Evolutionary conservation across 2,329 filamentous ascomycete species (phyloP).

Genomic region (Dryadomyces quercus-mongolicae): DNA sequence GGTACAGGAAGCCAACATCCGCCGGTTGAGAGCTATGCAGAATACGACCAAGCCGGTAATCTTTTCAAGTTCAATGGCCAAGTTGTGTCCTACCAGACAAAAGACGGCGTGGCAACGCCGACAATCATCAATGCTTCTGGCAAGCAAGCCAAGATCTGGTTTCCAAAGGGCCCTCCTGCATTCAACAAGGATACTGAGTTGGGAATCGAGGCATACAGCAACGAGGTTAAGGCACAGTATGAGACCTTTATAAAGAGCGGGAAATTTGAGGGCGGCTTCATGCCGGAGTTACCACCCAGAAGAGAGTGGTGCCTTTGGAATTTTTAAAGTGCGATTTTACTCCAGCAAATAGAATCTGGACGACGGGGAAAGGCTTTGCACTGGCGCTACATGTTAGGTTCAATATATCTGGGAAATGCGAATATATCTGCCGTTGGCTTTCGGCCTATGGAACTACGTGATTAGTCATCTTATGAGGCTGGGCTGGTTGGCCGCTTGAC

Average conservation of each 20-base stretch:
- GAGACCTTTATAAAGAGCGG: conserved; percentile 51
- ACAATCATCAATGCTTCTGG: conserved; percentile 3
- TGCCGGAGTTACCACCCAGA: conserved; percentile 69
- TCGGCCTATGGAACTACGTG: not conserved
- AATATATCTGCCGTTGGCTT: not conserved
- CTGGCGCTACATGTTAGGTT: not conserved
- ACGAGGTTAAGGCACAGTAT: conserved; percentile 43
- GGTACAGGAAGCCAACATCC: conserved; percentile 19
- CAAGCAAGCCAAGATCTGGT: conserved; percentile 51
- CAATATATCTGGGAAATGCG: not conserved
- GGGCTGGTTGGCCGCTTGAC: not conserved
- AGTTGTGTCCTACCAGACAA: conserved; percentile 25
- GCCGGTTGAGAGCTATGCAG: conserved; percentile 16
- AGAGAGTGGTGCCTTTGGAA: conserved; percentile 65
- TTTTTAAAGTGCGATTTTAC: conserved; percentile 31
- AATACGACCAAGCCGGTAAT: conserved; percentile 12
- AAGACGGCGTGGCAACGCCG: conserved; percentile 20
- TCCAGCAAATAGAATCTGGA: not conserved
- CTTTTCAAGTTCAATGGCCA: conserved; percentile 21
- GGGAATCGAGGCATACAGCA: conserved; percentile 36
- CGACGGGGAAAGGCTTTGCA: not conserved
- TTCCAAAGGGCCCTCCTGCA: conserved; percentile 55
- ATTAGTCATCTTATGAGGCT: not conserved
- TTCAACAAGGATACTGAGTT: conserved; percentile 53
- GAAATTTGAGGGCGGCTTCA: conserved; percentile 54